phyloP scores from a whole-genome alignment of 768 basidiomycete species.

The Amanita pseudoporphyria region DNA sequence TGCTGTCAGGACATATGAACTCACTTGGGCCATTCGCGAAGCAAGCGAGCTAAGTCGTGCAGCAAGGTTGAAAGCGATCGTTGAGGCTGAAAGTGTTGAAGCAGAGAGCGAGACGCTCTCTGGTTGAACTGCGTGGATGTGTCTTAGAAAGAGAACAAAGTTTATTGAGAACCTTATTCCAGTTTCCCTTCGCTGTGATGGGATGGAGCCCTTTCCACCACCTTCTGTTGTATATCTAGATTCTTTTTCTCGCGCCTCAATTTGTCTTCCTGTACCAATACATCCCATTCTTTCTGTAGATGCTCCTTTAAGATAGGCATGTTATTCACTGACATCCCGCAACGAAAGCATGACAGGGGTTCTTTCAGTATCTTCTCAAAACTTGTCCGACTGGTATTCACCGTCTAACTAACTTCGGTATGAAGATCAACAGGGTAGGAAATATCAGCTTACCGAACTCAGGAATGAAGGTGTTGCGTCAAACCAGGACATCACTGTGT shows the following conservation, averaged over 20 bases:
- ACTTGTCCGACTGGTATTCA: conserved; percentile 15
- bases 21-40: conserved; percentile 89
- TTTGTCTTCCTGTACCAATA: conserved; percentile 31
- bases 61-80: conserved; percentile 28
- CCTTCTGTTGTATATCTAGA: conserved; percentile 24
- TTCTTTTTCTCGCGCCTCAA: conserved; percentile 24
- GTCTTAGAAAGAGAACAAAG: neutral
- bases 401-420: neutral
- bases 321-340: conserved; percentile 51
- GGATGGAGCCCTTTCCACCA: neutral
- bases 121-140: neutral
- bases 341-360: conserved; percentile 60
- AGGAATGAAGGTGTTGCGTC: conserved; percentile 53
- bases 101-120: conserved; percentile 1
- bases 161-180: neutral
- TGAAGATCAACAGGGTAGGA: neutral
- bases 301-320: conserved; percentile 72
- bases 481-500: conserved; percentile 77
- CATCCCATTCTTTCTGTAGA: conserved; percentile 65
- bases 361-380: conserved; percentile 66
- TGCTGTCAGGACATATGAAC: conserved; percentile 80
- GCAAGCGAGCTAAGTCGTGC: conserved; percentile 62
- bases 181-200: neutral
- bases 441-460: conserved; percentile 29
- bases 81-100: conserved; percentile 16